These are phyloP conservation scores for Cruciata laevipes DNA, from an alignment of 257 asterid genomes.

Conservation along the genomic window DNA sequence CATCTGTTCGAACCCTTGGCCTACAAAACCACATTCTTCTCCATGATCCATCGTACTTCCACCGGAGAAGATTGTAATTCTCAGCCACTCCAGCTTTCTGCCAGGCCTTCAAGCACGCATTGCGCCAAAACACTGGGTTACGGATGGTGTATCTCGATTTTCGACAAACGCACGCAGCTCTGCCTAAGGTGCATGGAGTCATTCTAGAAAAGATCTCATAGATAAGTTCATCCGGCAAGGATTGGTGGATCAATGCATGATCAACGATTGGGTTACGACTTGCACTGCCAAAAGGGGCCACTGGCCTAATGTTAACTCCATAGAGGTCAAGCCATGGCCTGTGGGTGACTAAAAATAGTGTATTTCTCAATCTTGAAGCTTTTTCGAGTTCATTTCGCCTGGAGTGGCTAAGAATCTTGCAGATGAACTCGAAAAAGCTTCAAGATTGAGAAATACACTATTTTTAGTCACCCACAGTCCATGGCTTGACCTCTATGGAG, in stretches of 20 bases:
- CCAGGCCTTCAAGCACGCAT: too few species aligned
- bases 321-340: conserved; percentile 99
- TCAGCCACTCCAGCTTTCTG: conserved; percentile 67
- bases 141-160: too few species aligned
- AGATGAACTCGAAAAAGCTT: conserved; percentile 74
- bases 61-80: conserved; percentile 63
- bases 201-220: too few species aligned
- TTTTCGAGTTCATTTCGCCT: conserved; percentile 82
- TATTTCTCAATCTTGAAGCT: conserved; percentile 58
- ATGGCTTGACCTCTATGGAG: too few species aligned
- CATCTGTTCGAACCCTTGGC: conserved; percentile 92
- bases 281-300: conserved; percentile 66
- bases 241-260: conserved; percentile 60
- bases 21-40: conserved; percentile 94
- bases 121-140: too few species aligned
- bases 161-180: too few species aligned
- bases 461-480: conserved; percentile 78
- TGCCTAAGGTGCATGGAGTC: too few species aligned
- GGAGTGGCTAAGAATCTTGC: too few species aligned
- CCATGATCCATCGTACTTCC: conserved; percentile 79
- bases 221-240: conserved; percentile 87
- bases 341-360: conserved; percentile 66
- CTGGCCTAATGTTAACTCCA: conserved; percentile 86
- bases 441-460: conserved; percentile 62
- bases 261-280: conserved; percentile 53